phyloP scores from a whole-genome alignment of 169 alveolate species.

The Toxoplasma gondii region DNA sequence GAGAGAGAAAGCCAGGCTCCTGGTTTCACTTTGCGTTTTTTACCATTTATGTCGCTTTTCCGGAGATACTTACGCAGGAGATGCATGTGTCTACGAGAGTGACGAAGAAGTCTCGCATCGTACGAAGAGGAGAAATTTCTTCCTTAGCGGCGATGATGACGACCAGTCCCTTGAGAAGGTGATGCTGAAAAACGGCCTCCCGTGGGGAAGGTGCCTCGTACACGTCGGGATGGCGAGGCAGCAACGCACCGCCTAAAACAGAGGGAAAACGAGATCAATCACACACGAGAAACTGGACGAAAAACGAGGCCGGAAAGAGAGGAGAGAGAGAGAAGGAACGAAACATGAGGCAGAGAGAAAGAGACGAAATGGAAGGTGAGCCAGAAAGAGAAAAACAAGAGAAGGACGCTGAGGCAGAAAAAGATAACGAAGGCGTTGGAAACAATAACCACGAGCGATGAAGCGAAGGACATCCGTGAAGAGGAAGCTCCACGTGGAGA shows the following conservation, averaged over 20 bases:
- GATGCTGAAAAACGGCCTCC: conserved; percentile 5
- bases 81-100: conserved; percentile 39
- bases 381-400: neutral
- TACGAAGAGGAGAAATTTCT: neutral
- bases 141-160: conserved; percentile 22
- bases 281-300: neutral
- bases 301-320: neutral
- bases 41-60: no score
- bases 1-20: no score
- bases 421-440: neutral
- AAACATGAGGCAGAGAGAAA: neutral
- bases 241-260: neutral
- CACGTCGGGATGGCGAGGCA: conserved; percentile 19
- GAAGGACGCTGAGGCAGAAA: neutral
- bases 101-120: neutral
- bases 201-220: neutral
- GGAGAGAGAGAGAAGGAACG: neutral
- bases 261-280: neutral
- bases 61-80: neutral
- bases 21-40: no score
- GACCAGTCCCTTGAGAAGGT: conserved; percentile 11
- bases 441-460: no score
- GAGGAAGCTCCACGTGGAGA: no score
- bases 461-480: no score
- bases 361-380: neutral